A percentile compares a stretch with the other conserved stretches of the same genome.
phyloP scores from a whole-genome alignment of 441 rosid genomes.

The Sinapis alba region DNA sequence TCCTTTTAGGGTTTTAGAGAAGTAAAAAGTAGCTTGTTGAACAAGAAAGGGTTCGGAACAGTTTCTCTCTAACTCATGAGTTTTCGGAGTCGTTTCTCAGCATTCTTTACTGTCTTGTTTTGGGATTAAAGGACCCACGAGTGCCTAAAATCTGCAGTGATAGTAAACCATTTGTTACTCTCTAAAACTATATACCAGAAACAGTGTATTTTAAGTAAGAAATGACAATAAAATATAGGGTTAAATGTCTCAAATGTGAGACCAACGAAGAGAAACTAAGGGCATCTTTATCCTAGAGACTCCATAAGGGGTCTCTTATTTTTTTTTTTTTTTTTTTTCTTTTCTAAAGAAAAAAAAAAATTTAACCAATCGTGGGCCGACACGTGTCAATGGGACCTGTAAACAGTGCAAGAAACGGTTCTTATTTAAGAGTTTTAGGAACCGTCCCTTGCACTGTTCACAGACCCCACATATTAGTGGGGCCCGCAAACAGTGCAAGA shows the following conservation, averaged over 20 bases:
- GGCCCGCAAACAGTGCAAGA: no score
- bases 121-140: conserved; percentile 88
- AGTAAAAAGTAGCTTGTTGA: conserved; percentile 11
- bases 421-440: no score
- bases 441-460: no score
- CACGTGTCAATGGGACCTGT: no score
- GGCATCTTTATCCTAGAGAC: no score
- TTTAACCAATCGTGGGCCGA: no score
- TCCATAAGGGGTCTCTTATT: no score
- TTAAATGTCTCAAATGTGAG: not conserved
- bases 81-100: conserved; percentile 72
- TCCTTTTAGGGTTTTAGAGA: conserved; percentile 5
- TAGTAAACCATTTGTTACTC: not conserved
- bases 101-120: conserved; percentile 65
- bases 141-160: conserved; percentile 75
- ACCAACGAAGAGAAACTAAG: no score
- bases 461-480: no score
- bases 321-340: no score
- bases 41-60: not conserved
- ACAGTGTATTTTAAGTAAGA: not conserved
- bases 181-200: not conserved
- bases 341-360: no score
- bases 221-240: not conserved
- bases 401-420: no score
- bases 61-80: conserved; percentile 38